Evolutionary conservation across 2,329 filamentous ascomycete genomes (phyloP).

Genomic region (Aspergillus brasiliensis): DNA sequence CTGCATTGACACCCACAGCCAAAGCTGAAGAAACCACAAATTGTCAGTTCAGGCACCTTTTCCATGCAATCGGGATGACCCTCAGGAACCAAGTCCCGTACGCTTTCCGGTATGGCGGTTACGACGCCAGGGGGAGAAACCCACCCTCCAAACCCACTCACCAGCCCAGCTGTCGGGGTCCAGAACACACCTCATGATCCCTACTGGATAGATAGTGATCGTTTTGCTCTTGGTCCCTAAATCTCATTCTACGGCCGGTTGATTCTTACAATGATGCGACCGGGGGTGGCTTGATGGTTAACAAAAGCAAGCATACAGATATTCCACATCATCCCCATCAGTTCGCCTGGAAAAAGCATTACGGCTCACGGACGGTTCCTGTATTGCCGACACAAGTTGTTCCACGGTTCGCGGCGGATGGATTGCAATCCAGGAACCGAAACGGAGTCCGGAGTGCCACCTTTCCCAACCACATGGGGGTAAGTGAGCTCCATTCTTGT

Average conservation of each 20-base stretch:
- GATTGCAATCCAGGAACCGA: constrained; percentile 6
- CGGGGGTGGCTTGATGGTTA: background rate
- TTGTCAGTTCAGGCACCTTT: background rate
- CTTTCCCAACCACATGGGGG: background rate
- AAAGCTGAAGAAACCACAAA: background rate
- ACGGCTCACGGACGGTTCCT: background rate
- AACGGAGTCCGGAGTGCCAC: constrained; percentile 1
- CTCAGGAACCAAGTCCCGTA: background rate
- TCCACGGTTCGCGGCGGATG: constrained; percentile 8
- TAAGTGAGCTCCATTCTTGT: background rate
- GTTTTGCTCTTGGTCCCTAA: background rate
- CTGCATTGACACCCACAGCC: background rate
- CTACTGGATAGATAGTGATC: background rate
- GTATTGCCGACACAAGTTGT: constrained; percentile 1
- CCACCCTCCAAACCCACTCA: background rate
- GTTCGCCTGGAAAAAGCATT: background rate
- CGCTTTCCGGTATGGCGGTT: constrained; percentile 1
- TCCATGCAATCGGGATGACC: background rate
- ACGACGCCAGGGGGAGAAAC: constrained; percentile 7
- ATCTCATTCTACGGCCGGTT: background rate
- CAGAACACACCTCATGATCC: background rate
- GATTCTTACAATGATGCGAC: background rate
- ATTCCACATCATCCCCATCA: background rate
- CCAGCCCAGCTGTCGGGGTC: background rate
- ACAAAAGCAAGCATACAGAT: background rate